phyloP scores from a whole-genome alignment of 202 grass and related monocot genomes.

The Dendrocalamus latiflorus region DNA sequence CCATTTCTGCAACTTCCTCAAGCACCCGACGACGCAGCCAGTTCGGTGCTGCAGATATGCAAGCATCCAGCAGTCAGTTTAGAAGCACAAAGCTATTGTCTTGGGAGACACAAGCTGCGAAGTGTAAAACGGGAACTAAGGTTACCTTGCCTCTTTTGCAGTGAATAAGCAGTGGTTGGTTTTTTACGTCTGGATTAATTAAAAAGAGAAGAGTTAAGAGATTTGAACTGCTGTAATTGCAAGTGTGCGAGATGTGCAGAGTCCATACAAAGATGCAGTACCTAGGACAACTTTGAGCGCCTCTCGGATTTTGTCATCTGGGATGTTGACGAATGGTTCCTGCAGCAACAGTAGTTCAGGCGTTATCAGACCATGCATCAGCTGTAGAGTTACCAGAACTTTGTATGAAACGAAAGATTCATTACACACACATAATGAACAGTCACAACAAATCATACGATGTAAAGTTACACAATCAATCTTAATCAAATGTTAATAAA shows the following conservation, averaged over 20 bases:
- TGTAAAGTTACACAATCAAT: neutral
- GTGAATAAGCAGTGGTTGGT: slow-evolving; percentile 89
- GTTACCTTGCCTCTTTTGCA: slow-evolving; percentile 92
- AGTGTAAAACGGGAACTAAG: neutral
- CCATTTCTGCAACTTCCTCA: slow-evolving; percentile 86
- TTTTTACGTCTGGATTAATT: slow-evolving; percentile 57
- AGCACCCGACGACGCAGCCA: slow-evolving; percentile 78
- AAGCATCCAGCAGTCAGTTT: slow-evolving; percentile 1
- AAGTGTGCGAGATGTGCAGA: neutral
- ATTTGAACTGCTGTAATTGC: slow-evolving; percentile 7
- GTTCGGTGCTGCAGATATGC: slow-evolving; percentile 69
- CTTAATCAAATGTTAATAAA: too few relatives aligned
- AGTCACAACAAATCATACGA: neutral
- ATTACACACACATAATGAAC: neutral
- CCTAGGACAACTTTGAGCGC: slow-evolving; percentile 83
- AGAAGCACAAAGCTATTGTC: neutral
- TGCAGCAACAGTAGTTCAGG: slow-evolving; percentile 32
- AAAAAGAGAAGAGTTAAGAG: slow-evolving; percentile 13
- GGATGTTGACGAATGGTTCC: slow-evolving; percentile 79
- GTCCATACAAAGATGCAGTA: slow-evolving; percentile 13
- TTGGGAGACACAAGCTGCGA: neutral
- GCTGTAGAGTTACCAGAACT: neutral
- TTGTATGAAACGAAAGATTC: neutral
- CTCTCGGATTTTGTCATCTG: slow-evolving; percentile 69
- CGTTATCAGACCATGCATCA: neutral